Percentiles rank a stretch among this genome's conserved stretches.
Conservation (phyloP, 345 rosid genomes). For the Angophora floribunda region DNA sequence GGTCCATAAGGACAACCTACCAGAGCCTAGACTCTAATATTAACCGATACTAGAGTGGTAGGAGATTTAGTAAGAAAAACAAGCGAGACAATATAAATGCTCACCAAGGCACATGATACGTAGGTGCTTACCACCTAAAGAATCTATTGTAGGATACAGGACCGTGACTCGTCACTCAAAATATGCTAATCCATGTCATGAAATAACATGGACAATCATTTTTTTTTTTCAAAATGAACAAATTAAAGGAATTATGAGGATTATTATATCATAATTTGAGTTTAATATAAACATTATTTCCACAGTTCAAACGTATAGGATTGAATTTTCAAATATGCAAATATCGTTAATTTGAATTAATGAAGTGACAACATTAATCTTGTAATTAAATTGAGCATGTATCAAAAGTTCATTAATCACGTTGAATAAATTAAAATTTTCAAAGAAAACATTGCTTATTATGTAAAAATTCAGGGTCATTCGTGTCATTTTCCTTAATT, state of each 20-base stretch:
- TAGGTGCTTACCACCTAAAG: not conserved
- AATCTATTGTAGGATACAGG: not conserved
- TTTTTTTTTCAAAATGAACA: not conserved
- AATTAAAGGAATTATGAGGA: not conserved
- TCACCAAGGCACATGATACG: not conserved
- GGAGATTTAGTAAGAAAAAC: not conserved
- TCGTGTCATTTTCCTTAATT: not conserved
- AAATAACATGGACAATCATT: not conserved
- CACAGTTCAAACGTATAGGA: not conserved
- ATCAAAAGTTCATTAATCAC: not conserved
- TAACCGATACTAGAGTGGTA: not conserved
- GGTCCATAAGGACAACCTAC: not conserved
- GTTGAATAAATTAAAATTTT: not conserved
- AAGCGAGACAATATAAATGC: not conserved
- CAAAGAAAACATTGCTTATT: not conserved
- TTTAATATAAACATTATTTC: not conserved
- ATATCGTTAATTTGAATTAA: accelerated
- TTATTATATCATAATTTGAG: not conserved
- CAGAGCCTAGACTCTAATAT: not conserved
- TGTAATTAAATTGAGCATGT: not conserved
- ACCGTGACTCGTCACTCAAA: not conserved
- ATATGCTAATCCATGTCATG: not conserved
- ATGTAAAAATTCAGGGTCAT: not conserved
- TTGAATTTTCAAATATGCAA: not conserved
- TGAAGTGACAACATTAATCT: not conserved